Base-by-base conservation (phyloP, 257 asterid genomes). In the Nicotiana obtusifolia region DNA sequence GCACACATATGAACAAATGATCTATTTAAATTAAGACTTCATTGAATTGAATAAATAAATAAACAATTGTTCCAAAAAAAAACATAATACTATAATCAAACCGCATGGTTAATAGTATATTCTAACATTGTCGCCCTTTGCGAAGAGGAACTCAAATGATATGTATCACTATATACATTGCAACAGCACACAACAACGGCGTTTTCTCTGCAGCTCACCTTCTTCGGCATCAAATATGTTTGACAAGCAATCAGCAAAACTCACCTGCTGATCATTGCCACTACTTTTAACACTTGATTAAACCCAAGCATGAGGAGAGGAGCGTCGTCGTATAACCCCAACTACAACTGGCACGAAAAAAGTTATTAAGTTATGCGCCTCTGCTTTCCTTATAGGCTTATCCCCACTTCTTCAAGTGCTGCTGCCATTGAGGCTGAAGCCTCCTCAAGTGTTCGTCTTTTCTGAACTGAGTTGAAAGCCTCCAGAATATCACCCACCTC, bases 391-490 rank as follows among this genome's bases (percentile, higher is more conserved):
- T 84, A 93, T 68, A 60, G 78, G 75, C 86, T 76, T 14, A 84
- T 80, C 69, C 97, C 92, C 77, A 83, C 93, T 88, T 84, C 85
- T 86, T 93, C 91, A 37, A 92, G 82, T 37, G 98, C 98, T 61
- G 97, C 98, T 57, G 95, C 79, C 98, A 96, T 94, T 10, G 97
- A 91, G 77, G 97, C 98, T 24, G 99, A 96, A 78, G 99, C 99
- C 87, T 96, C 99, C 84, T 96, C 99, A 1, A 96, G 98, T 8
- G 98, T 96, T 87, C 99, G 87, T 84, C 87, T 92, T 94, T 93
- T 96, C 80, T 92, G 91, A 75, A 91, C 93, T 7, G 92, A 33
- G 89, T 89, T 91, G 85, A 94, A 96, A 84, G 94, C 95, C 88
- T 92, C 97, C 1, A 96, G 86, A n/a, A 44, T 82, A 73, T 96